Evolutionary conservation across 2,329 filamentous ascomycete species (phyloP).

Genomic region (Penicillium palitans): DNA sequence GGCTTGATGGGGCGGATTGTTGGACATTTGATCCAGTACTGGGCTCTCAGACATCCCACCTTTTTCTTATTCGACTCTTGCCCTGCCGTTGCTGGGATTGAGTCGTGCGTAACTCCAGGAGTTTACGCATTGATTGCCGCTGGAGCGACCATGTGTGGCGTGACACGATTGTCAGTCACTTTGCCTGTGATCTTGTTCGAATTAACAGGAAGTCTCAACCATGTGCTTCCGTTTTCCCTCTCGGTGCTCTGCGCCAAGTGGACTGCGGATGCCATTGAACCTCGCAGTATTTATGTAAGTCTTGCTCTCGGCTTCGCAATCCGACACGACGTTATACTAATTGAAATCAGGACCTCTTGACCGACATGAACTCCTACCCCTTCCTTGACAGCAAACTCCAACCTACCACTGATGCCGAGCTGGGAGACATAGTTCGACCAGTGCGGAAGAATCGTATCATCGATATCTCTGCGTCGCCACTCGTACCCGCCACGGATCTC

Average conservation of each 20-base stretch:
- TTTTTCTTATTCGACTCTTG: conserved; percentile 75
- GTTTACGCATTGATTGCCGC: conserved; percentile 94
- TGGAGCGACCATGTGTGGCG: conserved; percentile 96
- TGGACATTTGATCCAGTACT: conserved; percentile 80
- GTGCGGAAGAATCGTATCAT: conserved; percentile 76
- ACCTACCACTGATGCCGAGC: conserved; percentile 82
- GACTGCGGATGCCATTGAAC: conserved; percentile 94
- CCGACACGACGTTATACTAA: conserved; percentile 19
- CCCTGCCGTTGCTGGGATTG: conserved; percentile 63
- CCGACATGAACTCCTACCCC: conserved; percentile 95
- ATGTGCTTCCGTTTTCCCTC: conserved; percentile 91
- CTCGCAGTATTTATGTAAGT: conserved; percentile 83
- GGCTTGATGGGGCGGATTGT: conserved; percentile 86
- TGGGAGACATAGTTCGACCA: conserved; percentile 81
- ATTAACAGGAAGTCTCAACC: conserved; percentile 89
- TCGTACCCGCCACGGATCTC: conserved; percentile 74
- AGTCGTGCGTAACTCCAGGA: conserved; percentile 90
- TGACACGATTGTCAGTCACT: conserved; percentile 89
- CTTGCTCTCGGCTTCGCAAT: not conserved
- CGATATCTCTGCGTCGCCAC: conserved; percentile 79
- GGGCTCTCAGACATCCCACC: conserved; percentile 71
- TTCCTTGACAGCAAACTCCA: conserved; percentile 97
- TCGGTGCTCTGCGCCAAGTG: conserved; percentile 95
- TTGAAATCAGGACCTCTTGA: conserved; percentile 70
- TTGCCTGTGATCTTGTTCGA: conserved; percentile 95